Percentiles rank a stretch among this genome's conserved stretches.
These are phyloP conservation scores for Neonothopanus nambi DNA, from an alignment of 1,284 basidiomycete species.

Conservation along the genomic window DNA sequence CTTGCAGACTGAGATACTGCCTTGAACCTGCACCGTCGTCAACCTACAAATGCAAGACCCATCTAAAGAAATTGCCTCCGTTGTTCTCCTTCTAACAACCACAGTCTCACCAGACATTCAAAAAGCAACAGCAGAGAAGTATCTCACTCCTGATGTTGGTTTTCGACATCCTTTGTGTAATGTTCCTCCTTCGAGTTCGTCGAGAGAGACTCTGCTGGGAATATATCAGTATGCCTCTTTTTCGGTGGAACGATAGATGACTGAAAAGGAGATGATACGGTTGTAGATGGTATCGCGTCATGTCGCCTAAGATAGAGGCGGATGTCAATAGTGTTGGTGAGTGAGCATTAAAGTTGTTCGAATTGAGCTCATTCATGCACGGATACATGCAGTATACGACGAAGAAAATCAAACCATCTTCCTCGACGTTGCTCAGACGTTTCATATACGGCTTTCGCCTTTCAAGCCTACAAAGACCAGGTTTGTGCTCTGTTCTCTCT, in stretches of 20 bases:
- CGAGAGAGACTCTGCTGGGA: constrained; percentile 49
- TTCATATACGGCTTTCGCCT: constrained; percentile 52
- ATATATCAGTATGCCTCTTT: constrained; percentile 48
- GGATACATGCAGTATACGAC: constrained; percentile 40
- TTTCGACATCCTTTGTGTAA: constrained; percentile 57
- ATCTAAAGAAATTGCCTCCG: constrained; percentile 43
- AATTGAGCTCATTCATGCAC: background rate
- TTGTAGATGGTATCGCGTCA: constrained; percentile 57
- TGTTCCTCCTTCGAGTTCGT: constrained; percentile 43
- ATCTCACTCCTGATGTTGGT: constrained; percentile 49
- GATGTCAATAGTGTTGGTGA: constrained; percentile 44
- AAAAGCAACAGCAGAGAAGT: constrained; percentile 44
- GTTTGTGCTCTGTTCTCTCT: no score
- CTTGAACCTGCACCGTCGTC: no score
- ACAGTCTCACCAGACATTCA: constrained; percentile 51
- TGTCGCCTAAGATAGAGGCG: constrained; percentile 50
- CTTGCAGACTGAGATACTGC: no score
- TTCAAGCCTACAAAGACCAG: constrained; percentile 45
- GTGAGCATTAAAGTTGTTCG: constrained; percentile 19
- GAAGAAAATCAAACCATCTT: constrained; percentile 36
- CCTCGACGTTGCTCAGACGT: constrained; percentile 51
- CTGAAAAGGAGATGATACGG: background rate
- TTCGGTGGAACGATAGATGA: background rate
- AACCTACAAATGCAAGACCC: constrained; percentile 67
- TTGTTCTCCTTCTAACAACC: constrained; percentile 45